Evolutionary conservation across 768 basidiomycete genomes (phyloP).

Genomic region (Lactarius tabidus): DNA sequence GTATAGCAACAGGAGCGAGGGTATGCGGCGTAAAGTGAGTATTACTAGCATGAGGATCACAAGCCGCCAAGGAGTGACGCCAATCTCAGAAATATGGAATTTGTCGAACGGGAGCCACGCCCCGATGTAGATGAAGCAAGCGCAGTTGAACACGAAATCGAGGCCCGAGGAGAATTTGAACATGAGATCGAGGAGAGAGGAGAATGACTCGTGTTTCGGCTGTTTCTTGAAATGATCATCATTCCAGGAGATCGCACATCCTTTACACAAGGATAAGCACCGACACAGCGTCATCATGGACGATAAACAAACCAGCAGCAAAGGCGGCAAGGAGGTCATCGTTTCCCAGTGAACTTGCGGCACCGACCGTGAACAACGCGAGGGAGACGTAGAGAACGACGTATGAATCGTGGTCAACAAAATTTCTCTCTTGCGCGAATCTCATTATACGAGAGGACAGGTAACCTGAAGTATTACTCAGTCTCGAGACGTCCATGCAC

Average conservation of each 20-base stretch:
- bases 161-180: conserved; percentile 89
- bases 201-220: conserved; percentile 82
- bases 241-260: conserved; percentile 81
- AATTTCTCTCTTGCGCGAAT: conserved; percentile 53
- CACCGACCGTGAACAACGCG: conserved; percentile 70
- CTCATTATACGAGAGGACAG: conserved; percentile 71
- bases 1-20: conserved; percentile 71
- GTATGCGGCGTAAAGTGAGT: conserved; percentile 74
- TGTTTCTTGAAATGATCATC: conserved; percentile 79
- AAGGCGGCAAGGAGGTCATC: conserved; percentile 91
- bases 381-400: conserved; percentile 80
- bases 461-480: conserved; percentile 41
- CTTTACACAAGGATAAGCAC: conserved; percentile 38
- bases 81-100: conserved; percentile 54
- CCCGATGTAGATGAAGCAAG: conserved; percentile 79
- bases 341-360: conserved; percentile 73
- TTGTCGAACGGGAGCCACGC: conserved; percentile 74
- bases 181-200: conserved; percentile 86
- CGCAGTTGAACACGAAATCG: conserved; percentile 80
- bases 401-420: conserved; percentile 79
- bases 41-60: conserved; percentile 63
- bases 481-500: not conserved
- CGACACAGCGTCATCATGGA: not conserved
- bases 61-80: conserved; percentile 70
- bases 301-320: conserved; percentile 54